phyloP scores from a whole-genome alignment of 2,329 filamentous ascomycete species.

The Fusarium foetens region DNA sequence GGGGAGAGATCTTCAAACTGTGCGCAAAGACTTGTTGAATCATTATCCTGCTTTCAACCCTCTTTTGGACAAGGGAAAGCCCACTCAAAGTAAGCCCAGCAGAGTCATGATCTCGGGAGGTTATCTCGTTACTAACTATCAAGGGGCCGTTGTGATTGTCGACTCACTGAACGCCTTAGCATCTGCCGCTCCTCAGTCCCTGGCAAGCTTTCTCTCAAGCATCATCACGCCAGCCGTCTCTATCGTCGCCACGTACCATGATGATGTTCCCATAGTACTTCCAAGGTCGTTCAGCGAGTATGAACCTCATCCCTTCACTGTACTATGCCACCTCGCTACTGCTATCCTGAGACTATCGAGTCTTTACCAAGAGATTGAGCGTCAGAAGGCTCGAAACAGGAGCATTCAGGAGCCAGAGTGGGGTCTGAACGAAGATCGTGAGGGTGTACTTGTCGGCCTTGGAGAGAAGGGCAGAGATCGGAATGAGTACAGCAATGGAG shows the following conservation, averaged over 20 bases:
- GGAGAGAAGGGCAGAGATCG: conserved; percentile 59
- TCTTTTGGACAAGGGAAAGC: conserved; percentile 48
- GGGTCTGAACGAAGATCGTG: conserved; percentile 79
- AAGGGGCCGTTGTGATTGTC: conserved; percentile 79
- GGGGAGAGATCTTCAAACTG: conserved; percentile 64
- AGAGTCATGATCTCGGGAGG: background rate
- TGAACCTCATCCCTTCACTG: conserved; percentile 74
- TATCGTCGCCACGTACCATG: conserved; percentile 83
- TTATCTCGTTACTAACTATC: conserved; percentile 19
- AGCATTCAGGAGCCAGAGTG: conserved; percentile 80
- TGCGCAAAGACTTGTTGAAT: conserved; percentile 69
- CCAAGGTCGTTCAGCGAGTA: conserved; percentile 61
- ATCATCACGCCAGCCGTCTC: conserved; percentile 74
- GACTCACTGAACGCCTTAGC: conserved; percentile 80
- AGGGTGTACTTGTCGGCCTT: conserved; percentile 81
- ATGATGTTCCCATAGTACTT: conserved; percentile 74
- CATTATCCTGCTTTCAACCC: conserved; percentile 58
- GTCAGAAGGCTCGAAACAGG: conserved; percentile 79
- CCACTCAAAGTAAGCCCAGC: conserved; percentile 55
- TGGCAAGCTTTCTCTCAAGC: conserved; percentile 76
- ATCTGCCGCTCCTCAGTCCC: conserved; percentile 62
- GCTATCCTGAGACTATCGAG: conserved; percentile 80
- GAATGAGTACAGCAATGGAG: conserved; percentile 51
- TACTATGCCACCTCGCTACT: conserved; percentile 88
- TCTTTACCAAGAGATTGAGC: conserved; percentile 77